A percentile compares a stretch with the other conserved stretches of the same genome.
Evolutionary conservation across 2,329 filamentous ascomycete genomes (phyloP).

Genomic region (Pleurostoma richardsiae): DNA sequence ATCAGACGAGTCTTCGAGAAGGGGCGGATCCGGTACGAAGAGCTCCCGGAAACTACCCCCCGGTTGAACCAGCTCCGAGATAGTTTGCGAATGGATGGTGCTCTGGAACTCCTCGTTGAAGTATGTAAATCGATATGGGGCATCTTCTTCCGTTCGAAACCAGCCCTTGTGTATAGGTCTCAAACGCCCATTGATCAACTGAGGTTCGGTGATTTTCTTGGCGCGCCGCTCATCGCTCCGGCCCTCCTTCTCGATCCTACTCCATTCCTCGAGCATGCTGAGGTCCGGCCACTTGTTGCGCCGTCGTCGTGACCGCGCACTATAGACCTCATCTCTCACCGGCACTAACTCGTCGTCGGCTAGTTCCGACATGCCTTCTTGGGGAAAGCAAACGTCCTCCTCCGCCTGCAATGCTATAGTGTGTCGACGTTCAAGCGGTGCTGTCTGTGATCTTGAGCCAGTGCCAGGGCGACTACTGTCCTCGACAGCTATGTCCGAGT

Average conservation of each 20-base stretch:
- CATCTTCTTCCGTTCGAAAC: constrained; percentile 84
- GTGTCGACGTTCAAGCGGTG: constrained; percentile 42
- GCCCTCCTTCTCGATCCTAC: constrained; percentile 81
- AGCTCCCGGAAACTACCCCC: constrained; percentile 81
- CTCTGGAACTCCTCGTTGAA: constrained; percentile 97
- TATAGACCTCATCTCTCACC: constrained; percentile 26
- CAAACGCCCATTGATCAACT: constrained; percentile 84
- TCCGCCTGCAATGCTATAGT: constrained; percentile 63
- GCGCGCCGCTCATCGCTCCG: constrained; percentile 76
- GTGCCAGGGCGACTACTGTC: constrained; percentile 10
- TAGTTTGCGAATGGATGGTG: constrained; percentile 93
- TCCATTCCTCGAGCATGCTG: constrained; percentile 81
- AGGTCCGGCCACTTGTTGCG: constrained; percentile 83
- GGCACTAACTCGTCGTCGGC: constrained; percentile 66
- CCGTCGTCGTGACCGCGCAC: constrained; percentile 45
- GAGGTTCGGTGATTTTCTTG: constrained; percentile 90
- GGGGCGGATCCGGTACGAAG: constrained; percentile 80
- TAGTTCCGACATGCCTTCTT: constrained; percentile 71
- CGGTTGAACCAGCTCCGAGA: constrained; percentile 85
- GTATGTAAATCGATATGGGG: constrained; percentile 93
- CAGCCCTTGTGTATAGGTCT: constrained; percentile 75
- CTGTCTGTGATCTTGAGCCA: constrained; percentile 22
- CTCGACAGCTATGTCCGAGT: constrained; percentile 7
- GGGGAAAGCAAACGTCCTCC: constrained; percentile 90
- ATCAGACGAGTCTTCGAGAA: constrained; percentile 66